A percentile compares a stretch with the other conserved stretches of the same genome.
These are phyloP conservation scores for Suhomyces bolitotheri DNA, from an alignment of 1,139 yeast genomes.

Conservation along the genomic window DNA sequence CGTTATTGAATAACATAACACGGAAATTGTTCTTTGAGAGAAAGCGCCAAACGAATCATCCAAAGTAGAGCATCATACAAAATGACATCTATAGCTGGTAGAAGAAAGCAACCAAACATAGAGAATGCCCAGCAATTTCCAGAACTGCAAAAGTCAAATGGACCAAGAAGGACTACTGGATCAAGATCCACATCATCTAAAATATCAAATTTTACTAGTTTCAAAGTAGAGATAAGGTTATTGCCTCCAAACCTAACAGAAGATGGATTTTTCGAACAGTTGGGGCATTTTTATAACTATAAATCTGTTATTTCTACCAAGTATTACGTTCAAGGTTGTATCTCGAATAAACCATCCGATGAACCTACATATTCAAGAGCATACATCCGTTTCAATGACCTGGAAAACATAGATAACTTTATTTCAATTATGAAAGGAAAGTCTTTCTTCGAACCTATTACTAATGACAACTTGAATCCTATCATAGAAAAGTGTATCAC, in stretches of 20 bases:
- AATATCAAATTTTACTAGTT: background rate
- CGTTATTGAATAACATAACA: no score
- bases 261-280: constrained; percentile 24
- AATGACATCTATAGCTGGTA: background rate
- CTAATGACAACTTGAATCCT: constrained; percentile 28
- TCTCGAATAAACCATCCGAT: constrained; percentile 27
- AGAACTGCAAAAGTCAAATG: background rate
- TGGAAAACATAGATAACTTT: constrained; percentile 18
- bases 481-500: constrained; percentile 25
- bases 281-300: constrained; percentile 17
- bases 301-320: constrained; percentile 17
- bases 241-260: constrained; percentile 36
- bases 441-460: constrained; percentile 23
- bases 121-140: background rate
- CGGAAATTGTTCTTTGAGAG: no score
- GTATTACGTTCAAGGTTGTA: constrained; percentile 36
- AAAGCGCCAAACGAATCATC: no score
- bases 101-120: background rate
- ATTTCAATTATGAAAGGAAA: constrained; percentile 19
- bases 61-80: no score
- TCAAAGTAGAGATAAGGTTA: constrained; percentile 32
- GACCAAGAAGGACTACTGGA: background rate
- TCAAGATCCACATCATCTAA: constrained; percentile 1
- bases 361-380: constrained; percentile 32
- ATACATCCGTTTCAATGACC: constrained; percentile 25